These are phyloP conservation scores for Paracoccidioides brasiliensis DNA, from an alignment of 2,329 filamentous ascomycete genomes.

Conservation along the genomic window DNA sequence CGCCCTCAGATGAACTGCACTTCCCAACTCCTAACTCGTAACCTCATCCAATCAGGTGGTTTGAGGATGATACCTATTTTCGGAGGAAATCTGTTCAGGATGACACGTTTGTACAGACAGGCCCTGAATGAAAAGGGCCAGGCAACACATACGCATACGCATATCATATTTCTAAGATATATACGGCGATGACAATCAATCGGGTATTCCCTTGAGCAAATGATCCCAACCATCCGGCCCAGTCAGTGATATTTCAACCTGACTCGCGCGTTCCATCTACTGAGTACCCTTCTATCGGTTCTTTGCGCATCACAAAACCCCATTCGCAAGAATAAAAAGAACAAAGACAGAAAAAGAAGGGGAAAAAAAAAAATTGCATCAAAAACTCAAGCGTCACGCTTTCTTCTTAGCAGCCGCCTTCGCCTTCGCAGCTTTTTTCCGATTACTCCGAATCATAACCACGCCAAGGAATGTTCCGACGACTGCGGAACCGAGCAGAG, in stretches of 20 bases:
- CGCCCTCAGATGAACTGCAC: too few species aligned
- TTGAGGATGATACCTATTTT: too few species aligned
- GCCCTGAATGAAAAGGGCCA: not conserved
- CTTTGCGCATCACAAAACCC: not conserved
- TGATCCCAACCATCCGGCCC: not conserved
- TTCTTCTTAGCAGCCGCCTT: conserved; percentile 92
- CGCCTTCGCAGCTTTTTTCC: conserved; percentile 91
- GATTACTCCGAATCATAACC: conserved; percentile 98
- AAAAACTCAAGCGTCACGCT: conserved; percentile 39
- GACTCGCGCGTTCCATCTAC: not conserved
- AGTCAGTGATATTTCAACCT: not conserved
- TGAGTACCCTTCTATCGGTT: not conserved
- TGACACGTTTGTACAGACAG: too few species aligned
- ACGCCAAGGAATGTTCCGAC: conserved; percentile 91
- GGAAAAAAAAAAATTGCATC: not conserved
- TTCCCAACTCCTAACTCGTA: too few species aligned
- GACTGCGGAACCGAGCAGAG: conserved; percentile 80
- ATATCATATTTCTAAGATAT: not conserved
- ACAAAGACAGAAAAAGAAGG: not conserved
- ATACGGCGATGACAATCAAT: not conserved
- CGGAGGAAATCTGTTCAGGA: not conserved
- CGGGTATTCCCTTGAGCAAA: too few species aligned
- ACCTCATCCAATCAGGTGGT: too few species aligned
- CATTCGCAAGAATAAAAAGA: not conserved
- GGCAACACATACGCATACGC: not conserved